Conservation (phyloP, 306 rosid species). For the Vigna reflexopilosa region DNA sequence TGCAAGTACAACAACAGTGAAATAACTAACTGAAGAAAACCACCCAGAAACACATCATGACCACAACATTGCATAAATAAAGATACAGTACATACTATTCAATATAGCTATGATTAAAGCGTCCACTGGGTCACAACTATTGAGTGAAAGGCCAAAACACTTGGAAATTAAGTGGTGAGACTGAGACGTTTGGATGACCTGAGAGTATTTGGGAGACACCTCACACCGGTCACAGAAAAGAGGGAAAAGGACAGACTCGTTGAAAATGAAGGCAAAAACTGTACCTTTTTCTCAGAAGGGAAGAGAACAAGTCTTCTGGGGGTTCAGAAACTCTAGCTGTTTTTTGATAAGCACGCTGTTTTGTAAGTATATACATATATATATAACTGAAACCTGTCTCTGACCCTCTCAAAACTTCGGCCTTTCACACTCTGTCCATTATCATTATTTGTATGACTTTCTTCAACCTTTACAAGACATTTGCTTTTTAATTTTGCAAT, state of each 20-base stretch:
- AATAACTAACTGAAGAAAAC: slow-evolving; percentile 46
- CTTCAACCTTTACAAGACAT: background rate
- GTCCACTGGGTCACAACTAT: slow-evolving; percentile 4
- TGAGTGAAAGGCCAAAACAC: slow-evolving; percentile 28
- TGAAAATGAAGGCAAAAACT: slow-evolving; percentile 50
- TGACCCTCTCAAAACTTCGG: slow-evolving; percentile 28
- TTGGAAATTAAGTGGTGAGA: slow-evolving; percentile 3
- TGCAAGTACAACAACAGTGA: slow-evolving; percentile 34
- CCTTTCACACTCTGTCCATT: slow-evolving; percentile 36
- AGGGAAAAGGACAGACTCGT: slow-evolving; percentile 18
- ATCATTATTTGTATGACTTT: slow-evolving; percentile 14
- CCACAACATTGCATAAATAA: background rate
- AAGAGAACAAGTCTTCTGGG: slow-evolving; percentile 35
- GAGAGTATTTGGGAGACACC: slow-evolving; percentile 40
- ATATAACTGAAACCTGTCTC: slow-evolving; percentile 35
- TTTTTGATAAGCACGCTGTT: slow-evolving; percentile 48
- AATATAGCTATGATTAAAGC: background rate
- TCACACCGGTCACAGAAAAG: slow-evolving; percentile 36
- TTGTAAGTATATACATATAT: slow-evolving; percentile 26
- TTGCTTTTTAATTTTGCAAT: slow-evolving; percentile 15
- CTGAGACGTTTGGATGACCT: background rate
- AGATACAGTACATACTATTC: background rate
- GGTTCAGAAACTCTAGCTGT: slow-evolving; percentile 50
- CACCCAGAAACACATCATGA: slow-evolving; percentile 29
- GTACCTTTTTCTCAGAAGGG: slow-evolving; percentile 51